These are phyloP conservation scores for Neurospora sp. DNA, from an alignment of 495 filamentous ascomycete genomes.

Conservation along the genomic window DNA sequence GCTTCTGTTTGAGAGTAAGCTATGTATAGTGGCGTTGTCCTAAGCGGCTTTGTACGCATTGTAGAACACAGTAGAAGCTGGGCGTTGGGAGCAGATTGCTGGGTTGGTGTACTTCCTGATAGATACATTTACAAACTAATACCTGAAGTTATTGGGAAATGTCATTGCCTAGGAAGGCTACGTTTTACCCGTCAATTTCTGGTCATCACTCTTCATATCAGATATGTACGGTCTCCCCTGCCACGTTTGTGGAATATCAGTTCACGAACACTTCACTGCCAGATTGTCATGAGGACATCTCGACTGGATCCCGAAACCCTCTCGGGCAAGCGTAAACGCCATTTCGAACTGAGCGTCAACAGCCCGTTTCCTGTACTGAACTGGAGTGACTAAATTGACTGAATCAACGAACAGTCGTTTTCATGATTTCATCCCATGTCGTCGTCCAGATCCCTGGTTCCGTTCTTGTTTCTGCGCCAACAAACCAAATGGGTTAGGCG, in stretches of 20 bases:
- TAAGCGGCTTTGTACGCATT: background rate
- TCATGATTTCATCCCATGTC: background rate
- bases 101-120: background rate
- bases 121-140: background rate
- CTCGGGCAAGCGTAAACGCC: slow-evolving; percentile 61
- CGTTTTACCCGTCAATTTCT: too few species aligned
- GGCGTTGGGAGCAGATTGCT: background rate
- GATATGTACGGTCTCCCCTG: too few species aligned
- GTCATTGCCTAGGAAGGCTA: background rate
- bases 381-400: slow-evolving; percentile 30
- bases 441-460: background rate
- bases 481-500: background rate
- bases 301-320: slow-evolving; percentile 75
- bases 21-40: background rate
- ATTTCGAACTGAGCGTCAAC: slow-evolving; percentile 98
- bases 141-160: background rate
- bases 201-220: too few species aligned
- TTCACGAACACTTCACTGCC: slow-evolving; percentile 13
- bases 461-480: background rate
- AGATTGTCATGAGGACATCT: slow-evolving; percentile 96
- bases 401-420: background rate
- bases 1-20: background rate
- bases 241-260: background rate
- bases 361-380: slow-evolving; percentile 94
- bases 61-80: background rate